Percentiles rank a stretch among this genome's conserved stretches.
Conservation (phyloP, 2,329 filamentous ascomycete species). For the Diaporthe nobilis region DNA sequence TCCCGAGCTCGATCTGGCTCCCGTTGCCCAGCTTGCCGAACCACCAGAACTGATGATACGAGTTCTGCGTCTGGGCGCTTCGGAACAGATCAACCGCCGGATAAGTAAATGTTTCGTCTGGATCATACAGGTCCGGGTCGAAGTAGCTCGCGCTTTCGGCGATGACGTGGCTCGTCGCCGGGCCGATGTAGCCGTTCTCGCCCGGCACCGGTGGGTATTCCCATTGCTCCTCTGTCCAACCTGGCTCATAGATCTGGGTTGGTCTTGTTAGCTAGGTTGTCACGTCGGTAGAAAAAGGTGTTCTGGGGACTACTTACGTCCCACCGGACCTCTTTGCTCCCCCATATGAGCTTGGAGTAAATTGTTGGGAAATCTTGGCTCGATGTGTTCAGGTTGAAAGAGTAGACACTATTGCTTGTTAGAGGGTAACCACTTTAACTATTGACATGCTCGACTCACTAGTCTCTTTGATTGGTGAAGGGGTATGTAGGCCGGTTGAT, state of each 20-base stretch:
- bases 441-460: neutral
- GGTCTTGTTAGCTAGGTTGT: neutral
- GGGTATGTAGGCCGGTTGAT: conserved; percentile 42
- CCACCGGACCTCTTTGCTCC: conserved; percentile 49
- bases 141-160: neutral
- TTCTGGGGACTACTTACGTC: conserved; percentile 45
- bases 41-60: conserved; percentile 30
- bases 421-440: neutral
- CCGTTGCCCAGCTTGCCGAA: conserved; percentile 35
- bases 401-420: neutral
- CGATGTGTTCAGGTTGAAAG: neutral
- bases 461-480: conserved; percentile 39
- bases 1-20: conserved; percentile 28
- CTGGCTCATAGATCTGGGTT: conserved; percentile 40
- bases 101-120: conserved; percentile 27
- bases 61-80: conserved; percentile 9
- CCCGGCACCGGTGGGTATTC: conserved; percentile 46
- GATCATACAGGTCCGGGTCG: conserved; percentile 27
- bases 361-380: conserved; percentile 50
- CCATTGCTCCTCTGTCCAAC: conserved; percentile 46
- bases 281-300: no score
- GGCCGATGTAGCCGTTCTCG: conserved; percentile 45
- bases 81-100: conserved; percentile 15
- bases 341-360: conserved; percentile 46
- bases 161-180: conserved; percentile 43